These are phyloP conservation scores for Colletotrichum noveboracense DNA, from an alignment of 2,329 filamentous ascomycete genomes.

Conservation along the genomic window DNA sequence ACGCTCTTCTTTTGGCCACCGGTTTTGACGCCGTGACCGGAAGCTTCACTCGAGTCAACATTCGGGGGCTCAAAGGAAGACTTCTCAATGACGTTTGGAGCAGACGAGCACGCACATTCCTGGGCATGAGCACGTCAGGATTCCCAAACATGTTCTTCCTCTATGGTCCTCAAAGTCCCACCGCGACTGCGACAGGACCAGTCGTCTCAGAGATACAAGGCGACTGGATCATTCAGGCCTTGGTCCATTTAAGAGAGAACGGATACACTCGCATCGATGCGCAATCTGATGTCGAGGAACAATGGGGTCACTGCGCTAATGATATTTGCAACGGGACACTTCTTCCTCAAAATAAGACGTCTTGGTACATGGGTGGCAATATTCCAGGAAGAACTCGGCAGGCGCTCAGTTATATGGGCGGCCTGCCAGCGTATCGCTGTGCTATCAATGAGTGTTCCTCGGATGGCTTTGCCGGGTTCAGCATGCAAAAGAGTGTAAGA, in stretches of 20 bases:
- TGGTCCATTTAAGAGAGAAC: constrained; percentile 34
- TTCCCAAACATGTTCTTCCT: constrained; percentile 54
- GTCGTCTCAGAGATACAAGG: constrained; percentile 44
- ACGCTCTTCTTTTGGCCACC: constrained; percentile 25
- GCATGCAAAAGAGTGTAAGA: background rate
- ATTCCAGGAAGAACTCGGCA: constrained; percentile 44
- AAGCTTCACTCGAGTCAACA: constrained; percentile 41
- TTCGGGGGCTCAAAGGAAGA: constrained; percentile 35
- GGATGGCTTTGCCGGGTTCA: background rate
- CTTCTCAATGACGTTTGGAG: background rate
- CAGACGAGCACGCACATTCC: constrained; percentile 10
- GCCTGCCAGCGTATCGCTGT: constrained; percentile 21
- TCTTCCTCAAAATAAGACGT: background rate
- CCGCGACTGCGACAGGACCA: constrained; percentile 44
- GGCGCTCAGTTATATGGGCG: constrained; percentile 36
- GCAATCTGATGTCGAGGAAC: constrained; percentile 27
- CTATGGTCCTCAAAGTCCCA: constrained; percentile 44
- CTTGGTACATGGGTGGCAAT: constrained; percentile 45
- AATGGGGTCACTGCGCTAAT: constrained; percentile 28
- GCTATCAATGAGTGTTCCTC: background rate
- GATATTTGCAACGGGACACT: background rate
- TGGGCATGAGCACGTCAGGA: constrained; percentile 42
- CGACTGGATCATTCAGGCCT: constrained; percentile 38
- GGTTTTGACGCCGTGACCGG: constrained; percentile 49
- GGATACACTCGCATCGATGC: constrained; percentile 34